These are phyloP conservation scores for Sporothrix pseudoabietina DNA, from an alignment of 2,329 filamentous ascomycete genomes.

Conservation along the genomic window DNA sequence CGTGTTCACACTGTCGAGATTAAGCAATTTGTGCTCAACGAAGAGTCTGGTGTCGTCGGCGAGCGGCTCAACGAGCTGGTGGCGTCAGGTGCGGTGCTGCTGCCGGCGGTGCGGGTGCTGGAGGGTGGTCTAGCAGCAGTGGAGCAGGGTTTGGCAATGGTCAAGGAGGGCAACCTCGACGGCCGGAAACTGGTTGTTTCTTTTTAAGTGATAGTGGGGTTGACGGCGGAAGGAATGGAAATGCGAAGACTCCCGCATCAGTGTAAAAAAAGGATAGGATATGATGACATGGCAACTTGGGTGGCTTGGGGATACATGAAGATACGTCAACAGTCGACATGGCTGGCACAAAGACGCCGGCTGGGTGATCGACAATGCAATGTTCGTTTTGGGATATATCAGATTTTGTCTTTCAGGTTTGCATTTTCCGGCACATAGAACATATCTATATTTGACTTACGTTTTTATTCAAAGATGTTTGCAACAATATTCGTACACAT, in stretches of 20 bases:
- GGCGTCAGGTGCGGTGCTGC: slow-evolving; percentile 37
- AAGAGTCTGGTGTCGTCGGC: slow-evolving; percentile 38
- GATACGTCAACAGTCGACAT: not conserved
- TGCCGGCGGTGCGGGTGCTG: slow-evolving; percentile 42
- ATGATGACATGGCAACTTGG: not conserved
- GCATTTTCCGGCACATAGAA: slow-evolving; percentile 8
- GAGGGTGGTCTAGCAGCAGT: slow-evolving; percentile 42
- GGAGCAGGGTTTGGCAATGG: slow-evolving; percentile 40
- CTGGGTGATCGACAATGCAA: not conserved
- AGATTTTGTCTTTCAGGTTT: not conserved
- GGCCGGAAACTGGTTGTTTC: slow-evolving; percentile 43
- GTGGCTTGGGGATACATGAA: not conserved
- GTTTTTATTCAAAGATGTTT: not conserved
- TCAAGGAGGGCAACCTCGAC: slow-evolving; percentile 42
- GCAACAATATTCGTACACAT: not conserved
- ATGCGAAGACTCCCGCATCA: not conserved
- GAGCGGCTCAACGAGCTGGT: slow-evolving; percentile 41
- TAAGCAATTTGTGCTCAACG: slow-evolving; percentile 45
- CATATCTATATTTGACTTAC: not conserved
- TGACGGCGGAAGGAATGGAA: not conserved
- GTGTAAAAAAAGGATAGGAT: slow-evolving; percentile 6
- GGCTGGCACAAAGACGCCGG: not conserved
- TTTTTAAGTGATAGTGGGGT: not conserved
- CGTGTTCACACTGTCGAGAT: slow-evolving; percentile 45
- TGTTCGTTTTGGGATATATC: not conserved